Conservation (phyloP, 257 asterid species). For the Solanum bulbocastanum region DNA sequence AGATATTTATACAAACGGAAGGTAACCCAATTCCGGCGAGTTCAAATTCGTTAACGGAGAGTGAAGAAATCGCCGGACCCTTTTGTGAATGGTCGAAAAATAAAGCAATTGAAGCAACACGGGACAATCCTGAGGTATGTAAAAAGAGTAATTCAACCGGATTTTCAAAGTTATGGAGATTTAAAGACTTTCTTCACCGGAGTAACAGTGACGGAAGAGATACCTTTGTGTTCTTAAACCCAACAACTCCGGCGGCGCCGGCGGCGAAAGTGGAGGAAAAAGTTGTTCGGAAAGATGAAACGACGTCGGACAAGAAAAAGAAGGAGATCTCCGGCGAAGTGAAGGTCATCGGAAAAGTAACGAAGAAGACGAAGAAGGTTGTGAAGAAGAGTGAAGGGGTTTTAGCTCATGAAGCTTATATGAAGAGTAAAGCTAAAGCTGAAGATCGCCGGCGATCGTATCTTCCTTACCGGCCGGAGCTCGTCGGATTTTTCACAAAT, state of each 20-base stretch:
- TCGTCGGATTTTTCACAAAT: conserved; percentile 83
- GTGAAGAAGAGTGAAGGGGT: conserved; percentile 27
- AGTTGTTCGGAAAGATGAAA: not conserved
- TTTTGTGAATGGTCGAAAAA: conserved; percentile 34
- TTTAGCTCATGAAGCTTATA: conserved; percentile 65
- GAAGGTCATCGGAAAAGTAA: not conserved
- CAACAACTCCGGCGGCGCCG: conserved; percentile 5
- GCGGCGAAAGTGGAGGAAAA: not conserved
- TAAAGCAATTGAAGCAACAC: conserved; percentile 29
- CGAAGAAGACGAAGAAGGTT: conserved; percentile 1
- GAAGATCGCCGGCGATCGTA: conserved; percentile 58
- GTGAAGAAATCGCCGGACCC: conserved; percentile 22
- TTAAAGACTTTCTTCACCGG: conserved; percentile 48
- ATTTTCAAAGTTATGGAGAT: conserved; percentile 57
- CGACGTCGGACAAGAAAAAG: not conserved
- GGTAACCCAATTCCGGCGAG: not conserved
- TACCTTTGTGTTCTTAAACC: conserved; percentile 66
- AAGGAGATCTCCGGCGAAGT: conserved; percentile 10
- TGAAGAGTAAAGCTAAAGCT: conserved; percentile 56
- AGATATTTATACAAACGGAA: conserved; percentile 36
- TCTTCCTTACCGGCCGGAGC: conserved; percentile 84
- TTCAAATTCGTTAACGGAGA: not conserved
- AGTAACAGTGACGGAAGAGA: conserved; percentile 82
- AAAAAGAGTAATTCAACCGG: conserved; percentile 72
- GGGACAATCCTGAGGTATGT: conserved; percentile 26